Conservation (phyloP, 192 early-diverging fungal species). For the Coemansia sp. region DNA sequence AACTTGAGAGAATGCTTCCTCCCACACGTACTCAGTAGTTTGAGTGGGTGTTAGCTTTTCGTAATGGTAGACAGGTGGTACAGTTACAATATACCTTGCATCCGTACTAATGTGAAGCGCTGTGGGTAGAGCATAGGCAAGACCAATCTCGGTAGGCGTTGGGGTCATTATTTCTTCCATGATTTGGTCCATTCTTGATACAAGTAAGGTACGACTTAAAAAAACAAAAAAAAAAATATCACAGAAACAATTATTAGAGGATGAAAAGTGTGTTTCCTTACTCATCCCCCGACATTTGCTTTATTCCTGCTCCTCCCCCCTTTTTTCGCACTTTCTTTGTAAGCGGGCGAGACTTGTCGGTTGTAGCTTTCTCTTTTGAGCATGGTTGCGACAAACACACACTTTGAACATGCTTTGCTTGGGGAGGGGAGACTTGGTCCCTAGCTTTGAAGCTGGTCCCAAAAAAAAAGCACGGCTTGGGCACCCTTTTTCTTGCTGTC, state of each 20-base stretch:
- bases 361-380: not conserved
- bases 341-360: not conserved
- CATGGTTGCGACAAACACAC: not conserved
- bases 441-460: not conserved
- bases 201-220: not conserved
- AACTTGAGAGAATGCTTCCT: not conserved
- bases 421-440: not conserved
- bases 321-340: not conserved
- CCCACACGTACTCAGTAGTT: not conserved
- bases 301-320: too few species aligned
- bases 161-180: not conserved
- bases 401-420: not conserved
- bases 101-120: not conserved
- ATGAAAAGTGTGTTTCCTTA: not conserved
- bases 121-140: not conserved
- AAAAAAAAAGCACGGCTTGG: not conserved
- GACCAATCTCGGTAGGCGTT: not conserved
- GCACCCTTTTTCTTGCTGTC: not conserved
- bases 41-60: not conserved
- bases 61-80: not conserved
- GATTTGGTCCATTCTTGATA: not conserved
- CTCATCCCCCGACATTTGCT: not conserved
- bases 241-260: not conserved
- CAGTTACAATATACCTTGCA: not conserved
- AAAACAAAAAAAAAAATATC: not conserved